These are phyloP conservation scores for Mycocentrospora acerina DNA, from an alignment of 2,329 filamentous ascomycete species.

Conservation along the genomic window DNA sequence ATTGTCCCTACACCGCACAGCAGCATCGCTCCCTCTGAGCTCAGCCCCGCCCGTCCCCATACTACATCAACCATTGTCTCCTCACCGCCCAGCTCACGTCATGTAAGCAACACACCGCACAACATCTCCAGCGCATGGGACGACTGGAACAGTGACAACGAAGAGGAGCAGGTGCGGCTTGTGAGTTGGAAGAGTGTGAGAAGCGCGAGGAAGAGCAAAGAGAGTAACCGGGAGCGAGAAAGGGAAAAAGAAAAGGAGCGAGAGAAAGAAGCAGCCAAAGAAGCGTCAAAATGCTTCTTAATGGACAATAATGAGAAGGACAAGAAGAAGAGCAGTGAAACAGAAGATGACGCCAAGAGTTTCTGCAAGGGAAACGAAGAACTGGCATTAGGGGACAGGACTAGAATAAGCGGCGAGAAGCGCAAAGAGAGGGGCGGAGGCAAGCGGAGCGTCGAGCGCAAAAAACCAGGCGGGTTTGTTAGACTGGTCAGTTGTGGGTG, in stretches of 20 bases:
- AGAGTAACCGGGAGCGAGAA: constrained; percentile 3
- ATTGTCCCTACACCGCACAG: constrained; percentile 25
- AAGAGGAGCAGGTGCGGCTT: constrained; percentile 32
- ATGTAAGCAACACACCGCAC: constrained; percentile 27
- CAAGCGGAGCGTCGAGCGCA: too few species aligned
- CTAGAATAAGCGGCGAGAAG: too few species aligned
- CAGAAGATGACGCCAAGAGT: too few species aligned
- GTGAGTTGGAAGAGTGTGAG: constrained; percentile 25
- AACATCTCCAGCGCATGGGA: constrained; percentile 40
- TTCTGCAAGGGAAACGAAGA: too few species aligned
- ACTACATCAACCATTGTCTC: constrained; percentile 14
- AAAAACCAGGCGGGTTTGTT: constrained; percentile 33
- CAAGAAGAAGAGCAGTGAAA: constrained; percentile 24
- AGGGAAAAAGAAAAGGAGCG: constrained; percentile 2
- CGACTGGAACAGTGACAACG: constrained; percentile 37
- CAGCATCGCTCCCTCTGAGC: constrained; percentile 32
- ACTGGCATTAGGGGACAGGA: too few species aligned
- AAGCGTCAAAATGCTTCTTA: too few species aligned
- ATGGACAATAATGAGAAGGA: too few species aligned
- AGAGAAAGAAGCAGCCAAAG: constrained; percentile 15
- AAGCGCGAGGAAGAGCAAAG: background rate
- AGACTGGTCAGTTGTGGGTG: constrained; percentile 37
- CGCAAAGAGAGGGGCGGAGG: too few species aligned
- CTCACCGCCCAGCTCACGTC: constrained; percentile 16
- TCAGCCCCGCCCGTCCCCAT: constrained; percentile 26